Evolutionary conservation across 805 yeast species (phyloP), one percentile per base, ranked within the genome.

Genomic region (Spathaspora passalidarum): DNA sequence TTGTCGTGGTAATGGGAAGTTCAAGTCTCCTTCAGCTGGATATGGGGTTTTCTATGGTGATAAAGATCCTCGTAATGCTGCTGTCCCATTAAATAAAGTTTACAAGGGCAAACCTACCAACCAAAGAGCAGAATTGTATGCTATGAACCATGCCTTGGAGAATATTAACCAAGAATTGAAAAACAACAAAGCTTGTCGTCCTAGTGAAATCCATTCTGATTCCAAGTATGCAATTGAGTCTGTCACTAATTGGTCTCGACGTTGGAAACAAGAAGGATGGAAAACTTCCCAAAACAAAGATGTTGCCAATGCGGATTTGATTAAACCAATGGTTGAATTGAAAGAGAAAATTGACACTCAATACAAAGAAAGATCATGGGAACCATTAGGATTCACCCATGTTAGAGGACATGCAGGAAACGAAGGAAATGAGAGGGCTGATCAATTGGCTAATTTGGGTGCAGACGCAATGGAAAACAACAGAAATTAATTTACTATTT

Each of bases 351-450:
- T 84, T 14, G 68, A 73, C 26, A 47, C 54, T 0, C 62, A 62
- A 38, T 77, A 76, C 46, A 42, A 49, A 11, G n/a, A 49, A 0
- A 59, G 59, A 42, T 25, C 70, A 59, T 65, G 68, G 53, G 69
- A 68, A 1, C 45, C 61, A 0, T 66, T 88, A 20, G 58, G 63
- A 4, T 58, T 89, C 21, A 61, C 58, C 4, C 81, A 92, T 69
- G 92, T 88, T 4, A 71, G 66, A 47, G 96, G 92, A 0, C 97
- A 91, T 61, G 62, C 72, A 14, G 91, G 88, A 1, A 64, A 68
- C 32, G 61, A 56, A 10, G 97, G 96, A 0, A 91, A 90, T 57
- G 89, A 82, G 49, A 69, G 60, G 56, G 97, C 96, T 0, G 96
- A 90, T 59, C 57, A 57, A 41, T 66, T 90, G 40, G 97, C 97